Base-by-base conservation (phyloP, 2,329 filamentous ascomycete species). In the Ploettnerulaceae sp. region DNA sequence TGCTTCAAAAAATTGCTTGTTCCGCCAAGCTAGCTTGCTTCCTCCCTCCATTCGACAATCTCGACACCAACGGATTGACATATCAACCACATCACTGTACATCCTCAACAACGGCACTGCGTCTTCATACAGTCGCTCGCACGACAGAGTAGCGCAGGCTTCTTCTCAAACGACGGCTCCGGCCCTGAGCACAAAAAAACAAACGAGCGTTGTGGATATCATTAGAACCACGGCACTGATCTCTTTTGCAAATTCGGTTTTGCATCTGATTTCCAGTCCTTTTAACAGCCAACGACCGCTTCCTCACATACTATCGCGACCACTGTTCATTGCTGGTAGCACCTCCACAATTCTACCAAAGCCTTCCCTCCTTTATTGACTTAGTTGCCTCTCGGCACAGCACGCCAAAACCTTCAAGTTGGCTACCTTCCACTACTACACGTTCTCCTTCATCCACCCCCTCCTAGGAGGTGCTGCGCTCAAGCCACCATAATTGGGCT, bases 381-480 rank as follows among this genome's bases (percentile, higher is more conserved):
- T n/a, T n/a, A n/a, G n/a, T n/a, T n/a, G n/a, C n/a, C n/a, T n/a
- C n/a, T n/a, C n/a, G n/a, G n/a, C n/a, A n/a, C 60, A 60, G 64
- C 62, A 62, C 56, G 54, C 58, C 60, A 61, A 57, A 61, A 44
- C 55, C 49, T 35, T 47, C 43, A 38, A 36, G 32, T 47, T 48
- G 32, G 61, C 70, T 80, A 33, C 31, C 4, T 18, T 82, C 81
- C 79, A 77, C 71, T 75, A 76, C 71, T 69, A 76, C 70, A 72
- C 78, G 72, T 79, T 86, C 69, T 84, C 82, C 69, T 84, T 84
- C 73, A 76, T 84, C 67, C 84, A 84, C 76, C 90, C 89, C 80
- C 87, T 95, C 74, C 84, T 91, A 69, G 89, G 89, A 83, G 83
- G 77, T 90, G n/a, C n/a, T n/a, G n/a, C 91, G 85, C 87, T 89